Evolutionary conservation across 352 stramenopile genomes (phyloP).

Genomic region (Elongisporangium senticosum): DNA sequence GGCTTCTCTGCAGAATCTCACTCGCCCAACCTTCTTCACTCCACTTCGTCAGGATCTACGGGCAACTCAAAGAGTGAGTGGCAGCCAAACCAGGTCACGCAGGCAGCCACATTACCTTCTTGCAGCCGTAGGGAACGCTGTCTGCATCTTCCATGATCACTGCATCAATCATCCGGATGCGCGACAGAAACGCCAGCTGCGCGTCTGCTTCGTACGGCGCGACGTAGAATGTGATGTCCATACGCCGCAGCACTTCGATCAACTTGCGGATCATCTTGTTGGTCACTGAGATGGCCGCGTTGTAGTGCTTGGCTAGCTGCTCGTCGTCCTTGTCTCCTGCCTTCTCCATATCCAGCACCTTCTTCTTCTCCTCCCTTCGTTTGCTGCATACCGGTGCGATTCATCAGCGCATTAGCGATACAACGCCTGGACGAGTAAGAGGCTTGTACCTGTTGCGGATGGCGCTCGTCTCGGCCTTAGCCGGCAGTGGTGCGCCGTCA

Average conservation of each 20-base stretch:
- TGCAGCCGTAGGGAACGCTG: slow-evolving; percentile 92
- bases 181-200: slow-evolving; percentile 93
- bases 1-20: slow-evolving; percentile 78
- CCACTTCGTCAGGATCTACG: slow-evolving; percentile 92
- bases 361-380: slow-evolving; percentile 33
- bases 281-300: slow-evolving; percentile 53
- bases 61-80: neutral
- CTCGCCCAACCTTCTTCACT: slow-evolving; percentile 79
- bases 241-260: slow-evolving; percentile 46
- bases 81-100: neutral
- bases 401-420: too few relatives aligned
- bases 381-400: slow-evolving; percentile 12
- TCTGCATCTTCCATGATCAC: slow-evolving; percentile 98
- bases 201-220: slow-evolving; percentile 97
- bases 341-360: slow-evolving; percentile 25
- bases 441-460: slow-evolving; percentile 31
- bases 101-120: slow-evolving; percentile 32
- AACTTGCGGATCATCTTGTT: slow-evolving; percentile 75
- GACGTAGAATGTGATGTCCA: slow-evolving; percentile 90
- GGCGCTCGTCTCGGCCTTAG: slow-evolving; percentile 71
- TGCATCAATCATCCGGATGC: slow-evolving; percentile 83
- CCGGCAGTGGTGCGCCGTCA: slow-evolving; percentile 88
- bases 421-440: slow-evolving; percentile 2
- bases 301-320: slow-evolving; percentile 24
- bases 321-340: slow-evolving; percentile 15